Percentiles rank a stretch among this genome's conserved stretches.
These are phyloP conservation scores for Stephanocyclus meneghinianus DNA, from an alignment of 352 stramenopile species.

Conservation along the genomic window DNA sequence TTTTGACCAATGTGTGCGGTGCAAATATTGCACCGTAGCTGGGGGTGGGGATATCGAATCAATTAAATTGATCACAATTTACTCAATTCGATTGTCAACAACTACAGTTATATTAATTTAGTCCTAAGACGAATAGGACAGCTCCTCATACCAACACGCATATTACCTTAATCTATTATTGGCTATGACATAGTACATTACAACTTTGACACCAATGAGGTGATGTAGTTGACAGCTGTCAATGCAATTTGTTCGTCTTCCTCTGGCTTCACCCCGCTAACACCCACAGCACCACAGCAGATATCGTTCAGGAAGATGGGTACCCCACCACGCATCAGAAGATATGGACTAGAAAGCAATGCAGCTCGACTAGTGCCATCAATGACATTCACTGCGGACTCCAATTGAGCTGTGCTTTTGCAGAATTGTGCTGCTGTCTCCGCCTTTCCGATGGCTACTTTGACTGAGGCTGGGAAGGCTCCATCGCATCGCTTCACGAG, in stretches of 20 bases:
- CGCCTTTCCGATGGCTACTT: constrained; percentile 57
- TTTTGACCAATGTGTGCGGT: no score
- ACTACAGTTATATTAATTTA: no score
- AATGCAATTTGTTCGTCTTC: constrained; percentile 46
- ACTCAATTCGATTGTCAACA: no score
- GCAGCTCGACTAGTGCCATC: constrained; percentile 36
- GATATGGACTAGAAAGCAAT: constrained; percentile 38
- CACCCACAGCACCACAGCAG: constrained; percentile 46
- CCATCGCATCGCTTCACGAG: constrained; percentile 36
- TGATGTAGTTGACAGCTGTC: constrained; percentile 32
- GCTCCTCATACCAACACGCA: no score
- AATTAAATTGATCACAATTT: no score
- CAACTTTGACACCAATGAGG: constrained; percentile 31
- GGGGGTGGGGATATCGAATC: no score
- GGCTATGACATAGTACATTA: constrained; percentile 2
- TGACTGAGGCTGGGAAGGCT: constrained; percentile 48
- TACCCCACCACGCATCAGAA: constrained; percentile 49
- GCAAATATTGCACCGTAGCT: no score
- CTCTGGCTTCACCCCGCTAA: constrained; percentile 51
- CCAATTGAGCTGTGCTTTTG: constrained; percentile 39
- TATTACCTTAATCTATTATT: no score
- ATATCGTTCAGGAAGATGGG: constrained; percentile 46
- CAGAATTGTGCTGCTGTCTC: constrained; percentile 50
- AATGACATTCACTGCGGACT: constrained; percentile 33
- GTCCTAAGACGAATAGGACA: no score